Conservation (phyloP, 2,329 filamentous ascomycete species). For the Dichotomopilus funicola region DNA sequence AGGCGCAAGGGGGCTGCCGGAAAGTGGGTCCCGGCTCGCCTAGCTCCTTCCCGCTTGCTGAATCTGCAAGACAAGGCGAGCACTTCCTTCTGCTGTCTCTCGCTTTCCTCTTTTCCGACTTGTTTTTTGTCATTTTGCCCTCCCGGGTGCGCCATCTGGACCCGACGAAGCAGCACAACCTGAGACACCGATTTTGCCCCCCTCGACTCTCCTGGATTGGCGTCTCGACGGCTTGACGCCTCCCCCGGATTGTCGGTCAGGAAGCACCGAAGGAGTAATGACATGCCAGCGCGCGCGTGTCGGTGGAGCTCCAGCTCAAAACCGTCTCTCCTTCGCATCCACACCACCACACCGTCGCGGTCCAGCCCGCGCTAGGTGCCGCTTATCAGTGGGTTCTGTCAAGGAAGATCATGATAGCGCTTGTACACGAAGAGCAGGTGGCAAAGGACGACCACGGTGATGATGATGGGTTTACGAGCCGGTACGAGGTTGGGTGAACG, state of each 20-base stretch:
- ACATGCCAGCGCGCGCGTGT: too few relatives aligned
- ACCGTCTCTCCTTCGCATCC: too few relatives aligned
- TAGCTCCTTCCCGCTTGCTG: too few relatives aligned
- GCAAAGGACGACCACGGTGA: not conserved
- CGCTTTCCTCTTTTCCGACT: too few relatives aligned
- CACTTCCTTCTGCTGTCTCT: too few relatives aligned
- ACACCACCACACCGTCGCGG: not conserved
- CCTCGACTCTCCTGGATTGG: too few relatives aligned
- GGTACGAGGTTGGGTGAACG: not conserved
- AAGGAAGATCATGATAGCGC: constrained; percentile 5
- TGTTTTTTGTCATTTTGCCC: too few relatives aligned
- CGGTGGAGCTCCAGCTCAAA: too few relatives aligned
- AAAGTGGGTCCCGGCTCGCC: too few relatives aligned
- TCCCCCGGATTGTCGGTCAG: constrained; percentile 6
- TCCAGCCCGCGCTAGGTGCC: not conserved
- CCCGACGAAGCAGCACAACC: not conserved
- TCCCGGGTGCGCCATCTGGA: not conserved
- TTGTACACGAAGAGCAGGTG: constrained; percentile 9
- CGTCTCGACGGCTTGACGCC: not conserved
- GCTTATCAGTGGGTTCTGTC: constrained; percentile 6
- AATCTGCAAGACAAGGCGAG: too few relatives aligned
- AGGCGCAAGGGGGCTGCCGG: not conserved
- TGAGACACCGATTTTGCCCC: too few relatives aligned
- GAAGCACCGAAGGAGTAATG: too few relatives aligned
- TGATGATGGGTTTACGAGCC: not conserved